Evolutionary conservation across 495 filamentous ascomycete genomes (phyloP).

Genomic region (Daldinia vernicosa): DNA sequence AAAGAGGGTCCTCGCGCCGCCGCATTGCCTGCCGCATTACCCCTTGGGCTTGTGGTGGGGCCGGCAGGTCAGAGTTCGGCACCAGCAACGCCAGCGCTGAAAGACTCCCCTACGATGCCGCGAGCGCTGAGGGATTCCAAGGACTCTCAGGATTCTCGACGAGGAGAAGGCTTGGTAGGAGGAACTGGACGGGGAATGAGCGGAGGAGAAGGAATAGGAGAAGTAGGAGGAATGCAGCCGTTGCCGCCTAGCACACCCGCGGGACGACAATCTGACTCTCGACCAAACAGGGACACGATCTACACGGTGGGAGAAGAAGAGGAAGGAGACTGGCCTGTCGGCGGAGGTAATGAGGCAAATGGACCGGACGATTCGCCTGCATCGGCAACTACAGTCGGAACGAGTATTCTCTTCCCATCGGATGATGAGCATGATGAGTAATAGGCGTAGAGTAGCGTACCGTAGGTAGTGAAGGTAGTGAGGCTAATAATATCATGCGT

Average conservation of each 20-base stretch:
- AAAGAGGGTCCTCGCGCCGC: not conserved
- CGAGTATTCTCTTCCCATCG: slow-evolving; percentile 32
- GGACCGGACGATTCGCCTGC: not conserved
- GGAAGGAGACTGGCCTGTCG: not conserved
- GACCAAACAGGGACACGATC: not conserved
- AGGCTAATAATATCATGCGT: no score
- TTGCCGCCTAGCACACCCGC: not conserved
- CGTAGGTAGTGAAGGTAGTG: not conserved
- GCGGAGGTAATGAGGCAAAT: not conserved
- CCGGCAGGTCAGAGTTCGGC: not conserved
- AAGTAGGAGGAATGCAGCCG: not conserved
- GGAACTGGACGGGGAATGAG: not conserved
- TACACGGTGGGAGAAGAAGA: slow-evolving; percentile 11
- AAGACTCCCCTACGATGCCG: not conserved
- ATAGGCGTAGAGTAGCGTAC: not conserved
- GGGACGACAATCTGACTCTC: not conserved
- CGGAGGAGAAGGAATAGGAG: not conserved
- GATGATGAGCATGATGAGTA: slow-evolving; percentile 17
- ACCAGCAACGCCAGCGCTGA: not conserved
- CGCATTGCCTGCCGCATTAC: not conserved
- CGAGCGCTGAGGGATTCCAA: not conserved
- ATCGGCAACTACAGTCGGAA: slow-evolving; percentile 13
- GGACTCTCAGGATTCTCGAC: not conserved
- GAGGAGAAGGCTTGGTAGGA: not conserved
- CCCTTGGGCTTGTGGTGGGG: not conserved